Evolutionary conservation across 2,329 filamentous ascomycete genomes (phyloP).

Genomic region (Colletotrichum karsti): DNA sequence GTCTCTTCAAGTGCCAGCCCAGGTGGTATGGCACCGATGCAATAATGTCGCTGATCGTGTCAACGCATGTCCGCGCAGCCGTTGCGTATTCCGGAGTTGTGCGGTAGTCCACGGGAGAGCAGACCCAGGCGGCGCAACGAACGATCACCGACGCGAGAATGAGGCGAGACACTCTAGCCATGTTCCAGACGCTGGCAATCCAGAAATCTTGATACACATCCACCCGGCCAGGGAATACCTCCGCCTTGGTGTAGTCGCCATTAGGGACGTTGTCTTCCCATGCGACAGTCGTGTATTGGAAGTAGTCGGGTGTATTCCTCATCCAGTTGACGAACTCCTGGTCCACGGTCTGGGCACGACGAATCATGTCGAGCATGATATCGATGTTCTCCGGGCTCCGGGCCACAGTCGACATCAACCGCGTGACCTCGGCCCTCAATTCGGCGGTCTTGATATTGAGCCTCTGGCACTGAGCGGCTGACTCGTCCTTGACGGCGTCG

Average conservation of each 20-base stretch:
- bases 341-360: constrained; percentile 60
- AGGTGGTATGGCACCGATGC: constrained; percentile 70
- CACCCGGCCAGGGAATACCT: constrained; percentile 68
- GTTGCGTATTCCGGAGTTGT: constrained; percentile 70
- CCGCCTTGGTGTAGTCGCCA: constrained; percentile 60
- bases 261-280: constrained; percentile 64
- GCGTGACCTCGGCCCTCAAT: constrained; percentile 62
- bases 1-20: constrained; percentile 62
- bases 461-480: constrained; percentile 56
- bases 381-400: constrained; percentile 60
- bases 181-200: constrained; percentile 66
- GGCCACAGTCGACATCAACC: constrained; percentile 53
- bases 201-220: constrained; percentile 68
- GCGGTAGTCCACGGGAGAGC: constrained; percentile 67
- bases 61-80: constrained; percentile 57
- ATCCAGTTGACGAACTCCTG: constrained; percentile 62
- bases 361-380: constrained; percentile 60
- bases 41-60: constrained; percentile 66
- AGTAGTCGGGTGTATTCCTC: constrained; percentile 56
- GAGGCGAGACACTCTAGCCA: constrained; percentile 61
- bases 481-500: constrained; percentile 58
- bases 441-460: constrained; percentile 64
- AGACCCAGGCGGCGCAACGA: constrained; percentile 68
- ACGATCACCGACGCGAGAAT: constrained; percentile 64
- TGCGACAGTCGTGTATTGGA: constrained; percentile 59